Evolutionary conservation across 2,329 filamentous ascomycete genomes (phyloP), one percentile per base, ranked within the genome.

Genomic region (Alternaria ventricosa): DNA sequence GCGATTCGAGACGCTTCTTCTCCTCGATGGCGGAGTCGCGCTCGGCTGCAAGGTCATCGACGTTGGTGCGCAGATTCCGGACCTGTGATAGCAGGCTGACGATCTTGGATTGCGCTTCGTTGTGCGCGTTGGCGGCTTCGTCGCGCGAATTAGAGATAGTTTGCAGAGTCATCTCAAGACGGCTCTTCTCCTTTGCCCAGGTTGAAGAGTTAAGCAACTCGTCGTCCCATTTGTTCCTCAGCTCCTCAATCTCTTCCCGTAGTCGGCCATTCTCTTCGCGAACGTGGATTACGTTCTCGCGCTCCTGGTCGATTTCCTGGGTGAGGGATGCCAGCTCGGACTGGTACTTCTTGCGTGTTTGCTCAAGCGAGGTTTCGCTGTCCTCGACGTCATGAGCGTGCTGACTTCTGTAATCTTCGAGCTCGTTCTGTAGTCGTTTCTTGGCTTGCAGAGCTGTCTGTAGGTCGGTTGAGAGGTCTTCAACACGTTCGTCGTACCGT

Each of bases 301-400:
- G 91, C 71, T 97, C 94, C 65, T 97, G 87, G 77, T 98, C 95
- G 25, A 99, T 88, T 81, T 99, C 96, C 73, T 94, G 94, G 56
- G 92, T 96, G 53, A 98, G 84, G 5, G 92, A 92, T 15, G 93
- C 91, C 77, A 97, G 93, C 79, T 99, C 95, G 45, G 90, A 88
- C 78, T 98, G 96, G 78, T 98, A 99, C 85, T 98, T 99, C 85
- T 95, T 96, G 75, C 95, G 89, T 46, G 95, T 97, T 81, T 98
- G 95, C 82, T 99, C 96, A 88, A 97, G 92, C 70, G 92, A 96
- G 10, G 91, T 91, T 80, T 98, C 95, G 80, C 96, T 97, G 81
- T 99, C 95, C 80, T 98, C 96, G 60, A 98, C 92, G 74, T 98
- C 96, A 80, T 97, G 97, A 61, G 94, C 94, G 50, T 95, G 89